Conservation (phyloP, 805 yeast genomes). For the Saccharomycopsis oosterbeekiorum region DNA sequence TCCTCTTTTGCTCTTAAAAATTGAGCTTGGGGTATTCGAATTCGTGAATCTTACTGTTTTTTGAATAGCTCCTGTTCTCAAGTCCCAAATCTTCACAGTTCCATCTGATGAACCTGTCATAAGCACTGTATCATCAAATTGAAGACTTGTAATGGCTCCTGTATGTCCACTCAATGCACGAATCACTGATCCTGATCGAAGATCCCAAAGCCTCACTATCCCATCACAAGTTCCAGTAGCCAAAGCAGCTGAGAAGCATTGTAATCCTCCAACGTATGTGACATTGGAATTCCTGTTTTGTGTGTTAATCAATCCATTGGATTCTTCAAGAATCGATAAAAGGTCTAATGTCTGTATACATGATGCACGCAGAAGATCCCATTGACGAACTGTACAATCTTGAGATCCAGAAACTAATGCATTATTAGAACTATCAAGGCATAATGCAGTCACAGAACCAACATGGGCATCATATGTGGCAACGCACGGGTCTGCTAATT, state of each 20-base stretch:
- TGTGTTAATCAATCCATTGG: constrained; percentile 19
- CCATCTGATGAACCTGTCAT: constrained; percentile 57
- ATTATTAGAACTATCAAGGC: constrained; percentile 37
- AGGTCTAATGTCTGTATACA: constrained; percentile 66
- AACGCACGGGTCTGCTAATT: constrained; percentile 28
- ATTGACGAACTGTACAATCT: constrained; percentile 63
- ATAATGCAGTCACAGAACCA: constrained; percentile 55
- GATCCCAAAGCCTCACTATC: constrained; percentile 64
- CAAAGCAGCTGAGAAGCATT: constrained; percentile 64
- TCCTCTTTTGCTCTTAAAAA: not conserved
- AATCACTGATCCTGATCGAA: constrained; percentile 58
- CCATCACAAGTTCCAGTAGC: constrained; percentile 78
- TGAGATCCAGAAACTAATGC: constrained; percentile 55
- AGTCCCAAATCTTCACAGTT: constrained; percentile 62
- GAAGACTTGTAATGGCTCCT: constrained; percentile 55
- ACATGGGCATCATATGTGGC: constrained; percentile 54
- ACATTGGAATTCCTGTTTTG: constrained; percentile 11
- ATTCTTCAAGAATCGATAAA: constrained; percentile 35
- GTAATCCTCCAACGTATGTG: constrained; percentile 55
- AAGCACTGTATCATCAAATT: constrained; percentile 56
- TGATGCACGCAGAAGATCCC: constrained; percentile 61
- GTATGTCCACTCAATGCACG: constrained; percentile 58
- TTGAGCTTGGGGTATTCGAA: constrained; percentile 25
- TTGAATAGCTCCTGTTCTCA: constrained; percentile 52
- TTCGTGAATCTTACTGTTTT: constrained; percentile 54